Evolutionary conservation across 768 basidiomycete species (phyloP), one percentile per base, ranked within the genome.

Genomic region (Clitopilus hobsonii): DNA sequence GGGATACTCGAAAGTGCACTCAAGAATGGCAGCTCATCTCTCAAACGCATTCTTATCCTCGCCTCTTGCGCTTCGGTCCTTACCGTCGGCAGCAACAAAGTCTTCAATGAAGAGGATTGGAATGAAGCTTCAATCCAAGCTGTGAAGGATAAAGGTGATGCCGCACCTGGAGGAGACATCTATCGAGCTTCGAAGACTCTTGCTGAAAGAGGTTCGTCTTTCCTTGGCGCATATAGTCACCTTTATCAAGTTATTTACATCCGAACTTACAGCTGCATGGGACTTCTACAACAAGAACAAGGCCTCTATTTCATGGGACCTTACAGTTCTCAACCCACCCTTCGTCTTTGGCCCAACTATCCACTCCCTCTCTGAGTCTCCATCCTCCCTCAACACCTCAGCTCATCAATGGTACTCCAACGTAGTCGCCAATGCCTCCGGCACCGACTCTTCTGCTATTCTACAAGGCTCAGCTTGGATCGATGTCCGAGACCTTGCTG

Each of bases 1-100:
- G 75, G 82, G 5, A 73, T 92, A 13, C 70, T 93, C 23, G 69
- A 81, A 56, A 82, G 82, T 41, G 77, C 82, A 7, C 64, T 79
- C 53, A 84, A 82, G 64, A 63, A 81, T 59, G 77, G 74, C 81
- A 67, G 67, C 2, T 51, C 55, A 4, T 51, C 60, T 6, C 68
- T 89, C 58, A 80, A 84, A 67, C 80, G 89, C 32, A 68, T 90
- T 14, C 77, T 89, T 14, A 65, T 87, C 56, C 85, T 84, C 0
- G 82, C 82, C 0, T 87, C 86, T 1, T 68, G 70, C 47, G 84
- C 81, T 7, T 66, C 82, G 1, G 60, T 84, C 36, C 41, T 78
- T 6, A 68, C 64, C 58, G 49, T 63, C 2, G 60, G 65, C 47
- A 36, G 54, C 1, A 22, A 57, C 55, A 58, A 64, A 1, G 49